Percentiles rank a stretch among this genome's conserved stretches.
These are phyloP conservation scores for Tricholoma sp. DNA, from an alignment of 768 basidiomycete genomes.

Conservation along the genomic window DNA sequence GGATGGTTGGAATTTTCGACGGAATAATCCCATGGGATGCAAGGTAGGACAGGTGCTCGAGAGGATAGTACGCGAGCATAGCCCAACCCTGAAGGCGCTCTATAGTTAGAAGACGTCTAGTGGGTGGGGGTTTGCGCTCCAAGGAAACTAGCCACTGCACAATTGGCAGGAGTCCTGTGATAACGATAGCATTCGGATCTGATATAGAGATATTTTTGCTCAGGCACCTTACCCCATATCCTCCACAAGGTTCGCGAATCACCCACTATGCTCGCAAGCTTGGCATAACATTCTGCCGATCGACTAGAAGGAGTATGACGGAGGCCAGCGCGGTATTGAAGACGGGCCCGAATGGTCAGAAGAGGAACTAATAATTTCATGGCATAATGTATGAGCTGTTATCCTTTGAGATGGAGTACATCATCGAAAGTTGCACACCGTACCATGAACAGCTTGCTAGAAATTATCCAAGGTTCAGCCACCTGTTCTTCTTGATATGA, in stretches of 20 bases:
- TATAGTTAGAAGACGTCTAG: conserved; percentile 64
- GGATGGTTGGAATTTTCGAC: conserved; percentile 40
- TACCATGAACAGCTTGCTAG: conserved; percentile 75
- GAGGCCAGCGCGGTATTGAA: conserved; percentile 63
- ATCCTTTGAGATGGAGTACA: background rate
- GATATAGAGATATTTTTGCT: background rate
- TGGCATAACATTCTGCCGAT: conserved; percentile 47
- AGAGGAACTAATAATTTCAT: conserved; percentile 67
- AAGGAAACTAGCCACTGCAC: conserved; percentile 75
- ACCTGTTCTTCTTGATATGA: background rate
- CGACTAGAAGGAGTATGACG: conserved; percentile 47
- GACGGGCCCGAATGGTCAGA: conserved; percentile 58
- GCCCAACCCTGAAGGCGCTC: conserved; percentile 77
- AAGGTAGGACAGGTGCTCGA: conserved; percentile 74
- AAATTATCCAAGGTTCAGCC: conserved; percentile 5
- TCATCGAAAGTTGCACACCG: conserved; percentile 4
- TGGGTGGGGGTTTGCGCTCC: conserved; percentile 68
- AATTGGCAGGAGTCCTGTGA: conserved; percentile 67
- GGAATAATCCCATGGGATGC: conserved; percentile 57
- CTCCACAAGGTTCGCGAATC: conserved; percentile 74
- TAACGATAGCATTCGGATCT: background rate
- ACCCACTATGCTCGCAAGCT: conserved; percentile 50
- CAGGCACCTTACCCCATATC: conserved; percentile 60
- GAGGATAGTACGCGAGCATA: conserved; percentile 76
- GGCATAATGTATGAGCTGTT: conserved; percentile 67